These are phyloP conservation scores for Leucocoprinus leucothites DNA, from an alignment of 768 basidiomycete genomes.

Conservation along the genomic window DNA sequence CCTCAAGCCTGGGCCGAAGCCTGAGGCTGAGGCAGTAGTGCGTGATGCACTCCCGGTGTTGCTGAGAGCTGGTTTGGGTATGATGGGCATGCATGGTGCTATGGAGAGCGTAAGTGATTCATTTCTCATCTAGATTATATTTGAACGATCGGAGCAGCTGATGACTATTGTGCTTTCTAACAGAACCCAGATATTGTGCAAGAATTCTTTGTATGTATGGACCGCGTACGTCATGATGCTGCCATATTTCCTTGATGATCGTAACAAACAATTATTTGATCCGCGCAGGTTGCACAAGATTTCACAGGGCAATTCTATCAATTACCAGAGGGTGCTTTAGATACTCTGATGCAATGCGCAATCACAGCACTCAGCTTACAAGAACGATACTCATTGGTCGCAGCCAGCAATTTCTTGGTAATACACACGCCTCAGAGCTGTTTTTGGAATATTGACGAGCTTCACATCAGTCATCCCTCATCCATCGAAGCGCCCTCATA, in stretches of 20 bases:
- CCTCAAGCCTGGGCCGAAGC: slow-evolving; percentile 48
- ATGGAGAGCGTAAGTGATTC: slow-evolving; percentile 62
- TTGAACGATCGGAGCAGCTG: neutral
- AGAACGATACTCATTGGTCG: slow-evolving; percentile 82
- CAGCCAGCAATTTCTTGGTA: slow-evolving; percentile 82
- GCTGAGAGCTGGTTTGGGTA: slow-evolving; percentile 51
- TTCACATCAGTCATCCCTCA: slow-evolving; percentile 49
- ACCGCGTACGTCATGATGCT: slow-evolving; percentile 47
- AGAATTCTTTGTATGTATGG: slow-evolving; percentile 82
- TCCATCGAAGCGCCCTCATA: slow-evolving; percentile 62
- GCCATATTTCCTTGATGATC: neutral
- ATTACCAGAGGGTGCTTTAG: slow-evolving; percentile 60
- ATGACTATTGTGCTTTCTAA: neutral
- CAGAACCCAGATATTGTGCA: slow-evolving; percentile 93
- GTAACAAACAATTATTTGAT: slow-evolving; percentile 20
- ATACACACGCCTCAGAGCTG: neutral
- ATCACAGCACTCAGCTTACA: slow-evolving; percentile 65
- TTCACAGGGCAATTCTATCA: slow-evolving; percentile 58
- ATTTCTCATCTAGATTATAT: neutral
- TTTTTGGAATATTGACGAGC: neutral
- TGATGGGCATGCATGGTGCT: slow-evolving; percentile 53
- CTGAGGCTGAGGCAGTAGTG: slow-evolving; percentile 57
- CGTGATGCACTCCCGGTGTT: slow-evolving; percentile 52
- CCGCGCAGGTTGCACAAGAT: slow-evolving; percentile 44
- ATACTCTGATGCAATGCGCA: slow-evolving; percentile 69